These are phyloP conservation scores for Mortierella sp. DNA, from an alignment of 371 early-diverging fungal species.

Conservation along the genomic window DNA sequence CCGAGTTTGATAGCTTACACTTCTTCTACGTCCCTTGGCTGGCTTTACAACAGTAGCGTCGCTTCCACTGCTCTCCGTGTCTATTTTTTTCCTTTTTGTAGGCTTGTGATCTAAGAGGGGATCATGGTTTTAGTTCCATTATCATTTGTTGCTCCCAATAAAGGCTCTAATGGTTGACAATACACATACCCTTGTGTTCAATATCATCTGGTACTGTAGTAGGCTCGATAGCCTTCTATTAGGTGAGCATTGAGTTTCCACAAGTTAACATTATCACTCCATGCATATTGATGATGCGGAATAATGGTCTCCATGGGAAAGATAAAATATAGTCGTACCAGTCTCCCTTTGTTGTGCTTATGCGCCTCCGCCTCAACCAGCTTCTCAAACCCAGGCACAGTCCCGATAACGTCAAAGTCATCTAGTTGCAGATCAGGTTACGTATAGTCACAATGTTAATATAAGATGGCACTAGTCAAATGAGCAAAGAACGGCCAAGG, in stretches of 20 bases:
- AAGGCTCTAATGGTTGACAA: background rate
- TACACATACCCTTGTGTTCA: slow-evolving; percentile 6
- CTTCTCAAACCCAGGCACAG: slow-evolving; percentile 48
- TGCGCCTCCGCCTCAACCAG: slow-evolving; percentile 27
- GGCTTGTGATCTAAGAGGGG: slow-evolving; percentile 29
- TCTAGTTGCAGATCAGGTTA: slow-evolving; percentile 9
- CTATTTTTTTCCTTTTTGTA: slow-evolving; percentile 27
- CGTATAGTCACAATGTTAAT: background rate
- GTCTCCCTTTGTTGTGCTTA: slow-evolving; percentile 31
- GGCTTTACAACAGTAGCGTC: background rate
- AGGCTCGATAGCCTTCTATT: slow-evolving; percentile 10
- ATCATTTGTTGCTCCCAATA: background rate
- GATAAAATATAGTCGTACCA: slow-evolving; percentile 11
- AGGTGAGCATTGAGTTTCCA: background rate
- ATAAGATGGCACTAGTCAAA: background rate
- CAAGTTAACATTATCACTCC: background rate
- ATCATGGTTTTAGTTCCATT: background rate
- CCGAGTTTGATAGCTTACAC: slow-evolving; percentile 17
- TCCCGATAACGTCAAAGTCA: slow-evolving; percentile 47
- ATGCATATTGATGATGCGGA: background rate
- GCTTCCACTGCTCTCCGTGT: slow-evolving; percentile 10
- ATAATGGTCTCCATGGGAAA: background rate
- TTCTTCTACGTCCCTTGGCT: slow-evolving; percentile 18
- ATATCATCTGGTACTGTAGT: background rate
- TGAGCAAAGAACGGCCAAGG: background rate